Percentiles rank a stretch among this genome's conserved stretches.
These are phyloP conservation scores for Eucalyptus sp. DNA, from an alignment of 345 rosid species.

Conservation along the genomic window DNA sequence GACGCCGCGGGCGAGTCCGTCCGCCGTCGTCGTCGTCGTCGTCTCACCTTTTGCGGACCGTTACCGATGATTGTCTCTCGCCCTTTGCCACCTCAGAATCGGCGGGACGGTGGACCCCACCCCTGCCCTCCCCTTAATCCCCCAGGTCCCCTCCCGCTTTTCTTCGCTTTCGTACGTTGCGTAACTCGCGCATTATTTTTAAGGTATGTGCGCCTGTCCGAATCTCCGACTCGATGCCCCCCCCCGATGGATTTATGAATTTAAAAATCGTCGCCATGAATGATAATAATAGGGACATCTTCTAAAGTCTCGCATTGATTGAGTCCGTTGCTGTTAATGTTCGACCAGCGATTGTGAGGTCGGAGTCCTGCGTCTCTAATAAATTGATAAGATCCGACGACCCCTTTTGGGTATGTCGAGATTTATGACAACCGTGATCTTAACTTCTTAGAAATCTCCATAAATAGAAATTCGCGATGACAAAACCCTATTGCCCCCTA, in stretches of 20 bases:
- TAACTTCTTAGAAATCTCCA: background rate
- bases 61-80: background rate
- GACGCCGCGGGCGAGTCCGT: background rate
- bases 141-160: background rate
- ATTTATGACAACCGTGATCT: accelerated
- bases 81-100: background rate
- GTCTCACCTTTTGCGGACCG: background rate
- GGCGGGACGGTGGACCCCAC: background rate
- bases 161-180: background rate
- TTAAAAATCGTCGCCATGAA: too few species aligned
- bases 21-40: background rate
- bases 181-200: background rate
- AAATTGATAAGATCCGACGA: accelerated
- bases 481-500: background rate
- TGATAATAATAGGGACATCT: too few species aligned
- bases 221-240: background rate
- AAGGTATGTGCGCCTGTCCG: background rate
- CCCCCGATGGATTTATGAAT: background rate
- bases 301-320: background rate
- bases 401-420: accelerated
- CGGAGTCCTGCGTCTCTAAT: background rate
- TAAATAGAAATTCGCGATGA: background rate
- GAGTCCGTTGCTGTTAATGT: background rate
- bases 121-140: background rate
- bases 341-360: background rate